These are phyloP conservation scores for Citrullus amarus DNA, from an alignment of 306 rosid genomes.

Conservation along the genomic window DNA sequence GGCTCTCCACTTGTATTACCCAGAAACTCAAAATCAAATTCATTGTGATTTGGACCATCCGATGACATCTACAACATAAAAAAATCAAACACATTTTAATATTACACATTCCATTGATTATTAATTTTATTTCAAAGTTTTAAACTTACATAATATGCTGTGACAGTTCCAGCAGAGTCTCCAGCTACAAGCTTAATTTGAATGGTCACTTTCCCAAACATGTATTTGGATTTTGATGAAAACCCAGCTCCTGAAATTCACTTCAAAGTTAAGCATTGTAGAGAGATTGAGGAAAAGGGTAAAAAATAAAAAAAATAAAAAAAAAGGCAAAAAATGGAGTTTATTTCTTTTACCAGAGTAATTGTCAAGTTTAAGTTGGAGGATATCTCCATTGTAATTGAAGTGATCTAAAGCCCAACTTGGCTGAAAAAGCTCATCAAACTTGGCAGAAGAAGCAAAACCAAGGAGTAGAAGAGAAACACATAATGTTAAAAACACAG, in stretches of 20 bases:
- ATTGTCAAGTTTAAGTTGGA: conserved; percentile 69
- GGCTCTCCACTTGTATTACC: conserved; percentile 93
- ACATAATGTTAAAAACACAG: conserved; percentile 14
- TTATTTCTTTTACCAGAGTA: conserved; percentile 43
- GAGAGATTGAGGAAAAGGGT: background rate
- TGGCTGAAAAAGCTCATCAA: conserved; percentile 77
- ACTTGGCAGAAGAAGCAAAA: conserved; percentile 41
- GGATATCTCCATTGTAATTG: conserved; percentile 52
- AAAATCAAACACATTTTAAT: background rate
- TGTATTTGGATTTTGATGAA: conserved; percentile 56
- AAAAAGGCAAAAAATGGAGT: background rate
- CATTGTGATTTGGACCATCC: conserved; percentile 75
- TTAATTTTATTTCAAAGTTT: too few relatives aligned
- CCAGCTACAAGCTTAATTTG: conserved; percentile 84
- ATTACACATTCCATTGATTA: background rate
- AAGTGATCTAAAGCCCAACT: conserved; percentile 85
- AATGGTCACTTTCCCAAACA: conserved; percentile 78
- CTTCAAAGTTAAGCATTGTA: background rate
- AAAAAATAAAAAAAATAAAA: background rate
- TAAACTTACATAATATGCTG: conserved; percentile 75
- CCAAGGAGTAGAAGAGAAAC: conserved; percentile 36
- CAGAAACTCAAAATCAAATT: conserved; percentile 86
- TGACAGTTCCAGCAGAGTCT: conserved; percentile 93
- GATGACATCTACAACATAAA: conserved; percentile 58
- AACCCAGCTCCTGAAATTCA: conserved; percentile 81